Percentiles rank a stretch among this genome's conserved stretches.
Conservation (phyloP, 1,284 basidiomycete genomes). For the Ustilago crameri region DNA sequence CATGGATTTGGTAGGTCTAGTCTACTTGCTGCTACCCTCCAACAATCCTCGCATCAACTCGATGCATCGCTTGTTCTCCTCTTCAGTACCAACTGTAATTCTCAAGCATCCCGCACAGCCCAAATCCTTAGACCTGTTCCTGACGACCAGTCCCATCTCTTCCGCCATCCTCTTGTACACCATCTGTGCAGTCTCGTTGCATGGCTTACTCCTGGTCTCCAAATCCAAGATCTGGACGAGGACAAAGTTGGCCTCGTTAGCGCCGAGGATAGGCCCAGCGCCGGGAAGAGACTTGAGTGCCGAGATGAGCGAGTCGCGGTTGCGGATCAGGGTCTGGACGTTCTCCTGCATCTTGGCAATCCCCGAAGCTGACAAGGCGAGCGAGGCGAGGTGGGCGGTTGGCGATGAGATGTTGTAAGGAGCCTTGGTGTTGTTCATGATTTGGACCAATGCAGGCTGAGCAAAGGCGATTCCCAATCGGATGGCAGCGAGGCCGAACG, state of each 20-base stretch:
- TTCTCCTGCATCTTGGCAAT: constrained; percentile 77
- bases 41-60: constrained; percentile 56
- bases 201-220: constrained; percentile 71
- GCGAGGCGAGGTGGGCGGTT: constrained; percentile 83
- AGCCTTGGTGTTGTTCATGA: constrained; percentile 95
- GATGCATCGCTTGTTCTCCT: constrained; percentile 72
- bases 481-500: constrained; percentile 94
- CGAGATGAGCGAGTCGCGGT: constrained; percentile 74
- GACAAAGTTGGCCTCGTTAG: constrained; percentile 91
- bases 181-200: constrained; percentile 77
- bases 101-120: constrained; percentile 90
- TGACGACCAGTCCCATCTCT: constrained; percentile 86
- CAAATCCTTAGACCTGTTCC: constrained; percentile 85
- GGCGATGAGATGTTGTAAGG: constrained; percentile 97
- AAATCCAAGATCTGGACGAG: constrained; percentile 79
- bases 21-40: constrained; percentile 14
- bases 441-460: constrained; percentile 87
- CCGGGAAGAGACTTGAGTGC: constrained; percentile 71
- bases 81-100: constrained; percentile 87
- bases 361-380: constrained; percentile 79
- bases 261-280: constrained; percentile 80
- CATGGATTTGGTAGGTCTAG: neutral
- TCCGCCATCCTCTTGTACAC: constrained; percentile 86
- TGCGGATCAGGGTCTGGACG: constrained; percentile 74
- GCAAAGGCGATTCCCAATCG: constrained; percentile 89